Evolutionary conservation across 805 yeast species (phyloP).

Genomic region (Monosporozyma aerobia): DNA sequence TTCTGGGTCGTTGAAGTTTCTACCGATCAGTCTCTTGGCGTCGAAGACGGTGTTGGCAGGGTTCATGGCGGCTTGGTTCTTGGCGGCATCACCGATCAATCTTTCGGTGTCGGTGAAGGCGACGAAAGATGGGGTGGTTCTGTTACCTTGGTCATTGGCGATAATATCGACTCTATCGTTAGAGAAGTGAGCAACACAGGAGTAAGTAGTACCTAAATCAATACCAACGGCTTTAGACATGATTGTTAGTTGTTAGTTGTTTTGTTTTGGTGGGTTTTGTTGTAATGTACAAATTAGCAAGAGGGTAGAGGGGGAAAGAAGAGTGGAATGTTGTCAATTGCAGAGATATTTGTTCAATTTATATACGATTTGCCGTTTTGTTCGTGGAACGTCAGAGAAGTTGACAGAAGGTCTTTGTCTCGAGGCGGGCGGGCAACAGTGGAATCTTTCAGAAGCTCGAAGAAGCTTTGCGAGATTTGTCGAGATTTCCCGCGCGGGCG

Average conservation of each 20-base stretch:
- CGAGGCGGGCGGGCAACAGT: no score
- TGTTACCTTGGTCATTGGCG: conserved; percentile 97
- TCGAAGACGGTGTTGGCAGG: conserved; percentile 90
- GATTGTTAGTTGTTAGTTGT: background rate
- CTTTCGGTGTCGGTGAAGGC: conserved; percentile 88
- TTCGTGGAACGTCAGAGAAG: no score
- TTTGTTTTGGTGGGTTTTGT: background rate
- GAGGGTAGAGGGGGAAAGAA: no score
- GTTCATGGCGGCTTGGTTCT: conserved; percentile 97
- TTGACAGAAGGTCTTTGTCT: no score
- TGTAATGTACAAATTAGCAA: no score
- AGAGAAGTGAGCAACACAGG: conserved; percentile 86
- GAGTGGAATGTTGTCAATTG: no score
- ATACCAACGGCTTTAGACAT: conserved; percentile 50
- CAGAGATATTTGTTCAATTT: no score
- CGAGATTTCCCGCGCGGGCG: no score
- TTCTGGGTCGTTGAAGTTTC: conserved; percentile 50
- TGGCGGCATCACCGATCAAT: conserved; percentile 47
- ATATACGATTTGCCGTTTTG: no score
- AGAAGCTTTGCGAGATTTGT: no score
- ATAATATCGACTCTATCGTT: conserved; percentile 89
- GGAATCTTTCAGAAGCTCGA: no score
- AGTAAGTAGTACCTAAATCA: conserved; percentile 95
- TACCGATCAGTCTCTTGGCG: conserved; percentile 87
- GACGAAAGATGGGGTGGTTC: conserved; percentile 95